phyloP scores from a whole-genome alignment of 192 early-diverging fungal genomes.

The Coemansia javaensis region DNA sequence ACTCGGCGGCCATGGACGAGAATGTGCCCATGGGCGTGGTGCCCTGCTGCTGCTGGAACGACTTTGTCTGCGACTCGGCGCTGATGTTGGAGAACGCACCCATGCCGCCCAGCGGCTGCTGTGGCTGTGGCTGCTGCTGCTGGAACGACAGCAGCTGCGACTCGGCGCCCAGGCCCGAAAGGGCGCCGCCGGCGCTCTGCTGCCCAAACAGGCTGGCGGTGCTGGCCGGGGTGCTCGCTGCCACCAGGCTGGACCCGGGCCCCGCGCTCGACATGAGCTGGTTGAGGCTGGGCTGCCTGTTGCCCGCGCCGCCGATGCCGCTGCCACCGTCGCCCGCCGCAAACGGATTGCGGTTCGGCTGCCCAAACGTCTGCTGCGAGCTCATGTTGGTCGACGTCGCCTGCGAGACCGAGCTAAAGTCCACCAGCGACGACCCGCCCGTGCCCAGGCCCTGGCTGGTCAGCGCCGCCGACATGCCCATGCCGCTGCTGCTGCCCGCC shows the following conservation, averaged over 20 bases:
- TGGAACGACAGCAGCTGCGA: too few relatives aligned
- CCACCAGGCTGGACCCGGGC: slow-evolving; percentile 3
- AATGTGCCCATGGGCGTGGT: not conserved
- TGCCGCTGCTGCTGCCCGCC: slow-evolving; percentile 1
- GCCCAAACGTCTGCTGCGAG: slow-evolving; percentile 38
- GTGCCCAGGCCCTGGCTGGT: not conserved
- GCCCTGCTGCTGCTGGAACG: slow-evolving; percentile 9
- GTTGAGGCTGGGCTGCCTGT: slow-evolving; percentile 35
- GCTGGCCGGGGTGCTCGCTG: slow-evolving; percentile 5
- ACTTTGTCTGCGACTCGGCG: not conserved
- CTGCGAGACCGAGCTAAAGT: slow-evolving; percentile 30
- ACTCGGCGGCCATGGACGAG: not conserved
- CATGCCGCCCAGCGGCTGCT: slow-evolving; percentile 9
- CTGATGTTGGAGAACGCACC: slow-evolving; percentile 4
- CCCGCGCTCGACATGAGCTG: slow-evolving; percentile 33
- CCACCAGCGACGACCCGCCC: slow-evolving; percentile 30
- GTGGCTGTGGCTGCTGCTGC: slow-evolving; percentile 5
- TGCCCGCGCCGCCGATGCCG: not conserved
- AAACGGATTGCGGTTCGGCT: slow-evolving; percentile 49
- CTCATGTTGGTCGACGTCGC: slow-evolving; percentile 11
- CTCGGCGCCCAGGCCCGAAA: too few relatives aligned
- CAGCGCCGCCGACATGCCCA: not conserved
- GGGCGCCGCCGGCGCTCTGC: slow-evolving; percentile 1
- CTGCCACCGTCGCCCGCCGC: slow-evolving; percentile 14
- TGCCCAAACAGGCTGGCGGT: slow-evolving; percentile 15